phyloP scores from a whole-genome alignment of 495 filamentous ascomycete species.

The Cryomyces antarcticus region DNA sequence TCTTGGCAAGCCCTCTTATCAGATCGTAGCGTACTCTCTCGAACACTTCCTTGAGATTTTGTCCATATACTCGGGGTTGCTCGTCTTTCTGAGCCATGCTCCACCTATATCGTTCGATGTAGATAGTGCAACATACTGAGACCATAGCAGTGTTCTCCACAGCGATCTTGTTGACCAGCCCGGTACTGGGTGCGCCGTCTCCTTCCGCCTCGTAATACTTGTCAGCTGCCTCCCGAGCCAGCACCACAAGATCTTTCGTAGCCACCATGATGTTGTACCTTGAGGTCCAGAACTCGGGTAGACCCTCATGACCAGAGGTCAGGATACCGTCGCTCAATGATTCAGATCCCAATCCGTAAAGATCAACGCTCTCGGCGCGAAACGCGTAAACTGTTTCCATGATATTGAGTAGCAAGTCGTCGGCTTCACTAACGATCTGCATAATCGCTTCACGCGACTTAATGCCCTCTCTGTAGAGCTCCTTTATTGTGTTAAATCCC shows the following conservation, averaged over 20 bases:
- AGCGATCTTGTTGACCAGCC: slow-evolving; percentile 26
- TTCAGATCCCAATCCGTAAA: slow-evolving; percentile 52
- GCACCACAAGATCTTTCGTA: slow-evolving; percentile 30
- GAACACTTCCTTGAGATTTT: slow-evolving; percentile 27
- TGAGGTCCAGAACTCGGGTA: slow-evolving; percentile 71
- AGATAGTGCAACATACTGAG: slow-evolving; percentile 34
- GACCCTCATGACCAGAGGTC: slow-evolving; percentile 30
- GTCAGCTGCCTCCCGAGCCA: slow-evolving; percentile 13
- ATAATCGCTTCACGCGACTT: slow-evolving; percentile 8
- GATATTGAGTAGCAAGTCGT: slow-evolving; percentile 52
- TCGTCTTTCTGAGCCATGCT: slow-evolving; percentile 28
- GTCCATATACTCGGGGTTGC: slow-evolving; percentile 23
- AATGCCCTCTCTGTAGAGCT: slow-evolving; percentile 33
- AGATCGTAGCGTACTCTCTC: slow-evolving; percentile 33
- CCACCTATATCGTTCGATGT: slow-evolving; percentile 44
- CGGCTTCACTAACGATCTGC: slow-evolving; percentile 33
- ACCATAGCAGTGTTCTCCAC: slow-evolving; percentile 33
- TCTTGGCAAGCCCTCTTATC: slow-evolving; percentile 42
- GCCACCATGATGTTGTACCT: slow-evolving; percentile 36
- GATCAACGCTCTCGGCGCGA: slow-evolving; percentile 37
- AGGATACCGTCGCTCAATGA: slow-evolving; percentile 49
- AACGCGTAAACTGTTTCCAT: slow-evolving; percentile 57
- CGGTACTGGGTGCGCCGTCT: slow-evolving; percentile 1
- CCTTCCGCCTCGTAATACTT: slow-evolving; percentile 7
- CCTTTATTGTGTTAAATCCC: slow-evolving; percentile 51